These are phyloP conservation scores for Podila epigama DNA, from an alignment of 192 early-diverging fungal species.

Conservation along the genomic window DNA sequence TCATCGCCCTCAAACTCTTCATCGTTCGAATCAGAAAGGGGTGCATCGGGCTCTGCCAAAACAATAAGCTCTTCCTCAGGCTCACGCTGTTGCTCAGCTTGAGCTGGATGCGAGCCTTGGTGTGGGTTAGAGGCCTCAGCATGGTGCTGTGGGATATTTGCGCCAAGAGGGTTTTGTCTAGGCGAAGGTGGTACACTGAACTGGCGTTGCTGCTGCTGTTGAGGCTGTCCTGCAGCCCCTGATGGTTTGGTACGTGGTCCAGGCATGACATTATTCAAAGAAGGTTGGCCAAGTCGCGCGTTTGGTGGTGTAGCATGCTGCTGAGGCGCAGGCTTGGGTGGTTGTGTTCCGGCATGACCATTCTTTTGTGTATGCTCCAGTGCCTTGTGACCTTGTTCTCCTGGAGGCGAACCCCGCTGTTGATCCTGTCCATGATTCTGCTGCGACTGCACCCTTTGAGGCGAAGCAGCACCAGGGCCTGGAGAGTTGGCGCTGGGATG, in stretches of 20 bases:
- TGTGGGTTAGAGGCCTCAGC: neutral
- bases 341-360: neutral
- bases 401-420: neutral
- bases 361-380: neutral
- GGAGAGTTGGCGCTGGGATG: neutral
- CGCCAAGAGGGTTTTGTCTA: constrained; percentile 17
- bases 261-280: neutral
- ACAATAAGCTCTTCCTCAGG: neutral
- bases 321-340: no score
- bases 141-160: neutral
- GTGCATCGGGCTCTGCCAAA: constrained; percentile 24
- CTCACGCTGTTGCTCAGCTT: neutral
- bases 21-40: constrained; percentile 13
- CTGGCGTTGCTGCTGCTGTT: constrained; percentile 8
- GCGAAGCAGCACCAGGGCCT: neutral
- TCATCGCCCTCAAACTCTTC: constrained; percentile 27
- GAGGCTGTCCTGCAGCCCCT: constrained; percentile 5
- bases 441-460: neutral
- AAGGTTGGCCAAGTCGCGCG: neutral
- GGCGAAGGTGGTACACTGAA: constrained; percentile 14
- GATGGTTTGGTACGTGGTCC: neutral
- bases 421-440: neutral
- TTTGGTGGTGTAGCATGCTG: neutral
- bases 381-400: neutral
- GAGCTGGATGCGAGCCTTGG: neutral